Evolutionary conservation across 2,329 filamentous ascomycete genomes (phyloP), one percentile per base, ranked within the genome.

Genomic region (Alternaria brassicicola): DNA sequence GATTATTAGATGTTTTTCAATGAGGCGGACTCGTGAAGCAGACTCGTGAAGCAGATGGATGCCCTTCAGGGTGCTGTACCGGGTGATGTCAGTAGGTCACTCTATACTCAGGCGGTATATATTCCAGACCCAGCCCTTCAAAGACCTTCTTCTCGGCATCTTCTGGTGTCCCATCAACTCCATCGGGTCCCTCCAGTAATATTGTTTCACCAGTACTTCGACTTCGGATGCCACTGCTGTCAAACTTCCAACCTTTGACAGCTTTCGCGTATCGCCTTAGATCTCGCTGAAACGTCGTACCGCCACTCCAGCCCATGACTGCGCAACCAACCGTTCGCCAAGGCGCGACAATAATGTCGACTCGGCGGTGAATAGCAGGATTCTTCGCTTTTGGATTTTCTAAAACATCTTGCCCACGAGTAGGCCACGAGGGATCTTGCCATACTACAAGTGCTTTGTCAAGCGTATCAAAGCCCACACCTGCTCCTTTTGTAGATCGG

Each of bases 371-470:
- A 1, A 85, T 84, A 66, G 92, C 92, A 0, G 87, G 84, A 59
- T 93, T 93, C 69, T 85, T 86, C 2, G 78, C 75, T 46, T 75
- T 72, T 1, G 77, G 66, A 43, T 79, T 68, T 2, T 59, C 59
- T 0, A 66, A 72, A 10, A 76, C 65, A 47, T 79, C 79, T 13
- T 57, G 74, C 1, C 69, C 71, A 55, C 77, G 77, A 0, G 71
- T 76, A 5, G 78, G 74, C 74, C 79, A 79, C 3, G 62, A 49
- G 0, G 89, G 89, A 69, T 93, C 83, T 72, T 96, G 91, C 94
- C 94, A 98, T 0, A 97, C 92, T 1, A 97, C 90, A 51, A 98
- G 80, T 0, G 93, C 93, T 76, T 97, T 97, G 76, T 98, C 93
- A 1, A 98, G 83, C 0, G 88, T 91, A 72, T 97, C 93, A 65